phyloP scores from a whole-genome alignment of 2,329 filamentous ascomycete genomes.

The Aspergillus brasiliensis region DNA sequence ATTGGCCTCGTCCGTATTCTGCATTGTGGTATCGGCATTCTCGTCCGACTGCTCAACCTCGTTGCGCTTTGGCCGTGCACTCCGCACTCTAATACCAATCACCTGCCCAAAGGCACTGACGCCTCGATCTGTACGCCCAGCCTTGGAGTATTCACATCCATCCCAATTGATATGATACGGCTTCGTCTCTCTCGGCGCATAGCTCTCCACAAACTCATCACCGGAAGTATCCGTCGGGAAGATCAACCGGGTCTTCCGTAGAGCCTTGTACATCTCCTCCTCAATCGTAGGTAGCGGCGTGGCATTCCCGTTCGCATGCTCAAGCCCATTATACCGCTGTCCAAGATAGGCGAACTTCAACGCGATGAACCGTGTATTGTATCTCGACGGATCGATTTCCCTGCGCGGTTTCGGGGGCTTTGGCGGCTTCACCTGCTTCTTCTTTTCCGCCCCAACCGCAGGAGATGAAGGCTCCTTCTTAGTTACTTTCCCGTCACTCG shows the following conservation, averaged over 20 bases:
- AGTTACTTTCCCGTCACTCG: slow-evolving; percentile 13
- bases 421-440: slow-evolving; percentile 29
- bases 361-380: slow-evolving; percentile 81
- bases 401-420: slow-evolving; percentile 44
- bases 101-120: slow-evolving; percentile 98
- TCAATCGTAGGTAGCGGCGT: slow-evolving; percentile 80
- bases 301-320: slow-evolving; percentile 73
- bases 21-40: slow-evolving; percentile 15
- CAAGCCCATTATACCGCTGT: slow-evolving; percentile 87
- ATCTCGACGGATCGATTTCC: slow-evolving; percentile 75
- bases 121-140: slow-evolving; percentile 86
- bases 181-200: slow-evolving; percentile 43
- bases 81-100: slow-evolving; percentile 78
- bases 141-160: slow-evolving; percentile 89
- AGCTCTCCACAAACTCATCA: slow-evolving; percentile 41
- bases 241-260: slow-evolving; percentile 80
- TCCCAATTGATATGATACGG: slow-evolving; percentile 69
- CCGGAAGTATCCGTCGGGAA: slow-evolving; percentile 60
- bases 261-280: slow-evolving; percentile 88
- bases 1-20: slow-evolving; percentile 24
- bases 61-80: slow-evolving; percentile 64
- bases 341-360: slow-evolving; percentile 94
- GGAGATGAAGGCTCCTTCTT: slow-evolving; percentile 22
- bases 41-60: slow-evolving; percentile 5
- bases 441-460: neutral